Evolutionary conservation across 371 early-diverging fungal genomes (phyloP).

Genomic region (Massospora cicadina): DNA sequence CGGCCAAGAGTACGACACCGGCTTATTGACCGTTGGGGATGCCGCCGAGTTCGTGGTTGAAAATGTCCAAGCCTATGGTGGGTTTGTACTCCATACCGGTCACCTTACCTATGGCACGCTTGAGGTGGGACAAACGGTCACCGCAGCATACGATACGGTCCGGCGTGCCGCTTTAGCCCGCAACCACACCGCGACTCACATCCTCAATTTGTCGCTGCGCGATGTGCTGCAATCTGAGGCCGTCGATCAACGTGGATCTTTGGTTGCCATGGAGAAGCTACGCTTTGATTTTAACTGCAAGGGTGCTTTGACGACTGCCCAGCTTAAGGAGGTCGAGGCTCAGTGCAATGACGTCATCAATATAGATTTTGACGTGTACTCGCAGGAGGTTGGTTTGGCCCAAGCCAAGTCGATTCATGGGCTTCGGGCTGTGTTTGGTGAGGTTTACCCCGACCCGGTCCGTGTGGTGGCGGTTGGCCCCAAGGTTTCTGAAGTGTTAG

Average conservation of each 20-base stretch:
- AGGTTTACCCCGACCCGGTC: constrained; percentile 93
- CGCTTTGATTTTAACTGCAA: constrained; percentile 93
- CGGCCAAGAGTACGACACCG: constrained; percentile 97
- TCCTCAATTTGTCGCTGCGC: constrained; percentile 91
- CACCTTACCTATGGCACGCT: constrained; percentile 75
- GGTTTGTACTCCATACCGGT: constrained; percentile 95
- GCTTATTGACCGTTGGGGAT: constrained; percentile 63
- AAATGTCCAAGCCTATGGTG: constrained; percentile 89
- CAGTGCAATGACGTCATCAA: constrained; percentile 66
- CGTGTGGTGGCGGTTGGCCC: constrained; percentile 85
- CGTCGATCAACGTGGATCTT: constrained; percentile 94
- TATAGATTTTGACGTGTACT: constrained; percentile 54
- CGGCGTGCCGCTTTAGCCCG: constrained; percentile 79
- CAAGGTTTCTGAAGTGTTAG: constrained; percentile 71
- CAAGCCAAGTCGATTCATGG: constrained; percentile 72
- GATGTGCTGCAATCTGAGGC: constrained; percentile 41
- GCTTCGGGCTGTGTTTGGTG: constrained; percentile 90
- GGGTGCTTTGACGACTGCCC: constrained; percentile 54
- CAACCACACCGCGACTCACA: constrained; percentile 98
- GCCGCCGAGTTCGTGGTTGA: constrained; percentile 74
- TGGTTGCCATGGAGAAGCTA: constrained; percentile 92
- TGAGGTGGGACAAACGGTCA: constrained; percentile 44
- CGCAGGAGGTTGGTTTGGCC: constrained; percentile 68
- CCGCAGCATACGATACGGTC: constrained; percentile 67
- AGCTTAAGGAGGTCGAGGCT: constrained; percentile 66